Conservation (phyloP, 2,329 filamentous ascomycete genomes). For the Penicillium sp. region DNA sequence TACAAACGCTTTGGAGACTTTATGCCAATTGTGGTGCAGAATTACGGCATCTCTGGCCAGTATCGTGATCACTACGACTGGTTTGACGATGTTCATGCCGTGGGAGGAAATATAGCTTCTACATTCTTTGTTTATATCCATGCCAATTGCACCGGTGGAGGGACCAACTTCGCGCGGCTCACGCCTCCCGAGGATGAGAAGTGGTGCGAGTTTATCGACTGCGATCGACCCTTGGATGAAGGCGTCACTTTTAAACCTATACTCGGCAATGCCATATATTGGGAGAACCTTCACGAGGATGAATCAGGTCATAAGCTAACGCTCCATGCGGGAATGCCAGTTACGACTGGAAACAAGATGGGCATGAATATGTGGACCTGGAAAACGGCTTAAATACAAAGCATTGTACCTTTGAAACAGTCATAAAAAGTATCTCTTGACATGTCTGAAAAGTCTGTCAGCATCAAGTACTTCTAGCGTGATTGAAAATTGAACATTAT, state of each 20-base stretch:
- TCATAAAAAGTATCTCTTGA: too few relatives aligned
- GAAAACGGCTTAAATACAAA: constrained; percentile 5
- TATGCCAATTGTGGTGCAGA: constrained; percentile 49
- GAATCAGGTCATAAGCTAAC: constrained; percentile 41
- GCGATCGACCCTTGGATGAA: constrained; percentile 46
- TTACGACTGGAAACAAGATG: constrained; percentile 46
- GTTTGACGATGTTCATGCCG: constrained; percentile 40
- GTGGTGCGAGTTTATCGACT: constrained; percentile 48
- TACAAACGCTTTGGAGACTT: constrained; percentile 31
- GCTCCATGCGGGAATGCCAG: constrained; percentile 47
- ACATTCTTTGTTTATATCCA: constrained; percentile 50
- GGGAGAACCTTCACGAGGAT: constrained; percentile 45
- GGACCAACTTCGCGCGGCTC: constrained; percentile 49
- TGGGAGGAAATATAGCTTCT: constrained; percentile 44
- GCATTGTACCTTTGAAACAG: too few relatives aligned
- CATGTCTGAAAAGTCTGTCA: too few relatives aligned
- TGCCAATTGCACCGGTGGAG: constrained; percentile 42
- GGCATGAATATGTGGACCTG: constrained; percentile 53
- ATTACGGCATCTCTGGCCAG: constrained; percentile 43
- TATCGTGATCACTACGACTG: constrained; percentile 53
- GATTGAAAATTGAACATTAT: too few relatives aligned
- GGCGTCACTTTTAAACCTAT: constrained; percentile 49
- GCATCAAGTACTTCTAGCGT: too few relatives aligned
- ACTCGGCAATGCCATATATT: constrained; percentile 49
- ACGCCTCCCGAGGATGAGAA: constrained; percentile 30